Conservation (phyloP, 106 monocot genomes). For the Gastrodia elata region DNA sequence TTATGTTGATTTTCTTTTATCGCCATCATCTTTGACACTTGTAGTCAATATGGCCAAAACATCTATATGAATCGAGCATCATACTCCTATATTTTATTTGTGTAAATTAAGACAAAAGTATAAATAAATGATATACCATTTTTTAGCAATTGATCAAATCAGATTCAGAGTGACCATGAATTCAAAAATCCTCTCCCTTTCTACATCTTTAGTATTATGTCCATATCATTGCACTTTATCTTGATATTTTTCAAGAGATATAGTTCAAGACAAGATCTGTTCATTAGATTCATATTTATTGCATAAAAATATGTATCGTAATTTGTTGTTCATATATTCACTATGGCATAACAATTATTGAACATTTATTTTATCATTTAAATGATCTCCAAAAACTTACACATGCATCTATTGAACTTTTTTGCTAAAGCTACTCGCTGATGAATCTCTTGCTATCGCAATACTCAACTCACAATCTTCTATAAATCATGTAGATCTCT, state of each 20-base stretch:
- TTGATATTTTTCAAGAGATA: background rate
- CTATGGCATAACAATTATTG: background rate
- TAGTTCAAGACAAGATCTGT: background rate
- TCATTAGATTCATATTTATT: background rate
- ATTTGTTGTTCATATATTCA: background rate
- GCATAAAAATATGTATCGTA: background rate
- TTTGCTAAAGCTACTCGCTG: too few relatives aligned
- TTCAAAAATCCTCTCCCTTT: background rate
- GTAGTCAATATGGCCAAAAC: background rate
- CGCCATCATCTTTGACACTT: background rate
- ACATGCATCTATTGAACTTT: too few relatives aligned
- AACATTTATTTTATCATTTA: too few relatives aligned
- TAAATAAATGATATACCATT: background rate
- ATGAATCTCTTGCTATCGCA: too few relatives aligned
- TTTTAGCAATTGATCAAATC: background rate
- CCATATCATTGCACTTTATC: background rate
- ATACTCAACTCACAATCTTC: too few relatives aligned
- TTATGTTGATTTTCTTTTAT: too few relatives aligned
- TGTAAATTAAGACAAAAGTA: background rate
- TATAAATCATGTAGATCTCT: too few relatives aligned
- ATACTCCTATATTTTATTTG: background rate
- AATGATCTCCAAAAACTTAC: too few relatives aligned
- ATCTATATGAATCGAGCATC: background rate
- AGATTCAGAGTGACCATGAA: background rate
- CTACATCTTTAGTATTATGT: background rate